A percentile compares a stretch with the other conserved stretches of the same genome.
These are phyloP conservation scores for Hyphodiscus hymeniophilus DNA, from an alignment of 495 filamentous ascomycete species.

Conservation along the genomic window DNA sequence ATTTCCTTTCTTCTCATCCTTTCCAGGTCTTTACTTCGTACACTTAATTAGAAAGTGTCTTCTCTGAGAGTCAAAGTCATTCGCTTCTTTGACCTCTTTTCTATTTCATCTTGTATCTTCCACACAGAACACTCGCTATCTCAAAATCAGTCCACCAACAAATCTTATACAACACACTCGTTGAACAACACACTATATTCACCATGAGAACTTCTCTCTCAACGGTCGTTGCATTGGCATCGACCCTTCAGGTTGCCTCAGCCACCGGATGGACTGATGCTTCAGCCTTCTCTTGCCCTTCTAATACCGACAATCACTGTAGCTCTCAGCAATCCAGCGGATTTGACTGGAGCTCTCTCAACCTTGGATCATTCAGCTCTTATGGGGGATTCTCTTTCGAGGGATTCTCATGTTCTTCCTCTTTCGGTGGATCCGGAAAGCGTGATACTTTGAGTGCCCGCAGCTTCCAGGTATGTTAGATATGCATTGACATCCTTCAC, in stretches of 20 bases:
- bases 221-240: slow-evolving; percentile 46
- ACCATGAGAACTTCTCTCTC: slow-evolving; percentile 22
- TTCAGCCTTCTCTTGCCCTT: slow-evolving; percentile 55
- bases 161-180: slow-evolving; percentile 10
- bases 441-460: slow-evolving; percentile 38
- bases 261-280: slow-evolving; percentile 54
- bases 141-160: slow-evolving; percentile 13
- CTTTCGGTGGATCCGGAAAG: slow-evolving; percentile 38
- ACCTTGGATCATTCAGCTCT: slow-evolving; percentile 49
- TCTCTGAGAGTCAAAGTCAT: slow-evolving; percentile 43
- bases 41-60: slow-evolving; percentile 20
- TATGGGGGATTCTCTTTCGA: slow-evolving; percentile 67
- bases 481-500: background rate
- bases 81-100: slow-evolving; percentile 45
- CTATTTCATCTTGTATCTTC: slow-evolving; percentile 22
- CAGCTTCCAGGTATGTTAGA: slow-evolving; percentile 23
- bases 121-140: slow-evolving; percentile 13
- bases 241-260: slow-evolving; percentile 43
- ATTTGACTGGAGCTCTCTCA: slow-evolving; percentile 62
- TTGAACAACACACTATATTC: slow-evolving; percentile 4
- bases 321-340: slow-evolving; percentile 54
- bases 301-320: slow-evolving; percentile 72
- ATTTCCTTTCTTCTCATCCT: slow-evolving; percentile 25
- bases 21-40: slow-evolving; percentile 11
- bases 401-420: slow-evolving; percentile 57